Evolutionary conservation across 139 green algal genomes (phyloP), one percentile per base, ranked within the genome.

Genomic region (Coelastrella sp.): DNA sequence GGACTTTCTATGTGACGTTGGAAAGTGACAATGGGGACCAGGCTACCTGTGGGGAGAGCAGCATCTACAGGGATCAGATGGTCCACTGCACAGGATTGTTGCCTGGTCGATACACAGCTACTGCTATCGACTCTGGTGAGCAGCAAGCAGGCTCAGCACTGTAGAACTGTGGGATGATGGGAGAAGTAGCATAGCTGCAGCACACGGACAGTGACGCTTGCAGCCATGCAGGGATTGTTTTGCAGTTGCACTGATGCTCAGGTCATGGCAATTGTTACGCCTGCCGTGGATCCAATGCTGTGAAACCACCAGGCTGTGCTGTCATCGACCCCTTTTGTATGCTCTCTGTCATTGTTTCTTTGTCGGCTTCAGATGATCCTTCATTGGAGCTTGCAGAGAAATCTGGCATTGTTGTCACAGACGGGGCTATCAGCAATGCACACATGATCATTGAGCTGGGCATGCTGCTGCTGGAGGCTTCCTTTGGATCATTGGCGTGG

Each of bases 401-500:
- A 20, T 6, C 17, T 11, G 11, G 8, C 19, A 7, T 72, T 19
- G n/a, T 9, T 20, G 49, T 22, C 8, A 6, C 15, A 4, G 14
- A 57, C 0, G 66, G 61, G 35, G 35, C 35, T 49, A 3, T 49
- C 20, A 80, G 12, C 20, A 72, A 7, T 7, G 20, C 70, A 17
- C 5, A 24, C 19, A 4, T 88, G 66, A 11, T 12, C 10, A 72
- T 82, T 35, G 14, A 70, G 56, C 68, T 88, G 20, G 84, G 84
- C 19, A 80, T 88, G 84, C 12, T 88, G 49, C 49, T 61, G 49
- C 11, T 81, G 19, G 84, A 88, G 20, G 84, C 84, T 15, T 88
- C 84, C 11, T 88, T 88, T 88, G 84, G 68, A 8, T 81, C 68
- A 7, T 49, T 88, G 49, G 84, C 84, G 6, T 88, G 84, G 84